These are phyloP conservation scores for Cucurbita pepo DNA, from an alignment of 306 rosid genomes.

Conservation along the genomic window DNA sequence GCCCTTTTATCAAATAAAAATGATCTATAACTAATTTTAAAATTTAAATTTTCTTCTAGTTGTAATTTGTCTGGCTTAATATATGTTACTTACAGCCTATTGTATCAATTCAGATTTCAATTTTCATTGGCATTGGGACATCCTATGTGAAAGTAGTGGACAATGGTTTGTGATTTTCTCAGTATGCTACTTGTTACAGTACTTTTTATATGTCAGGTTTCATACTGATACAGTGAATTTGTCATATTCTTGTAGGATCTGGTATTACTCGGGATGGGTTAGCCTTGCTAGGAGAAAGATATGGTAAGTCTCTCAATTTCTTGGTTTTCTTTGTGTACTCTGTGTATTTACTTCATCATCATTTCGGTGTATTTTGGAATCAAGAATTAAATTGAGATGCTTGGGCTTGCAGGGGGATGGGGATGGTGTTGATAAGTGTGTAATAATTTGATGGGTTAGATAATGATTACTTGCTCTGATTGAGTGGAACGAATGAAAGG, in stretches of 20 bases:
- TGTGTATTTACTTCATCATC: neutral
- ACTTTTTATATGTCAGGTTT: neutral
- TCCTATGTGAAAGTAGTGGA: slow-evolving; percentile 64
- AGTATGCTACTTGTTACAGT: neutral
- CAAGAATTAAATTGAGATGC: neutral
- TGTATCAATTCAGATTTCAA: slow-evolving; percentile 30
- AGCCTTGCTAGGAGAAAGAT: slow-evolving; percentile 74
- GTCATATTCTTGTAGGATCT: slow-evolving; percentile 31
- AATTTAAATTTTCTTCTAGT: neutral
- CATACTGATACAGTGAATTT: neutral
- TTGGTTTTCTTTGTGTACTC: neutral
- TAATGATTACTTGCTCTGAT: neutral
- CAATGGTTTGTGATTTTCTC: slow-evolving; percentile 37
- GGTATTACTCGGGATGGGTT: slow-evolving; percentile 78
- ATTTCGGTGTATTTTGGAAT: neutral
- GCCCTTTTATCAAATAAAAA: neutral
- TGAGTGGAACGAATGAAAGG: neutral
- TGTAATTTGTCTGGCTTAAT: neutral
- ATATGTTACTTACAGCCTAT: neutral
- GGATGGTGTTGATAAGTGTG: neutral
- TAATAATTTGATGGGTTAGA: neutral
- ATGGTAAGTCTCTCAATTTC: slow-evolving; percentile 25
- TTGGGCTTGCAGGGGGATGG: neutral
- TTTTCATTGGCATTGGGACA: slow-evolving; percentile 43
- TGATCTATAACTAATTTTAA: neutral